Evolutionary conservation across 805 yeast species (phyloP).

Genomic region (Wickerhamomyces mucosus): DNA sequence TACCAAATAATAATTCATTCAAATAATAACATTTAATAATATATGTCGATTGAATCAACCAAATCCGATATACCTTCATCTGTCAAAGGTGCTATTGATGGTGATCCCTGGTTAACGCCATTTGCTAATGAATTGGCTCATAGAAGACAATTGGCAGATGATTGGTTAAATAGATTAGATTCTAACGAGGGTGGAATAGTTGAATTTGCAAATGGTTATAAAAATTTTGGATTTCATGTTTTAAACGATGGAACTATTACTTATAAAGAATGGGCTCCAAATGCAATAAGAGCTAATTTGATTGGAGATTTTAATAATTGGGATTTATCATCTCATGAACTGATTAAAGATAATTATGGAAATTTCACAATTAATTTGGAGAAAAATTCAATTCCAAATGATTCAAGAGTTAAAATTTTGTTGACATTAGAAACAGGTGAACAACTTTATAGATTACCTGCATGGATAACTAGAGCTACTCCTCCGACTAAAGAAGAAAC

Average conservation of each 20-base stretch:
- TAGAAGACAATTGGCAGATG: conserved; percentile 56
- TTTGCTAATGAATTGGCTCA: conserved; percentile 55
- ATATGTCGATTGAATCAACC: no score
- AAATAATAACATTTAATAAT: no score
- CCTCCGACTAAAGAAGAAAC: conserved; percentile 48
- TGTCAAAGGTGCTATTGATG: conserved; percentile 43
- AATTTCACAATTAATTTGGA: conserved; percentile 57
- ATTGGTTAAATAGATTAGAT: conserved; percentile 50
- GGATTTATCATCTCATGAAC: conserved; percentile 46
- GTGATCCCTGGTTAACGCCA: conserved; percentile 87
- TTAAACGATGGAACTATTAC: conserved; percentile 31
- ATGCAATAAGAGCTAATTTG: conserved; percentile 64
- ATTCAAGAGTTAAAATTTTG: conserved; percentile 65
- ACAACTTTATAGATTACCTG: conserved; percentile 71
- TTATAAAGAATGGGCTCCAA: conserved; percentile 86
- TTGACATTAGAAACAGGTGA: conserved; percentile 61
- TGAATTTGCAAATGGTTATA: conserved; percentile 69
- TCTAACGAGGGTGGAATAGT: conserved; percentile 55
- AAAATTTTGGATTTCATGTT: conserved; percentile 69
- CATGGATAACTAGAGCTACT: conserved; percentile 82
- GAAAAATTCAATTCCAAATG: conserved; percentile 68
- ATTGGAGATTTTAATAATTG: conserved; percentile 91
- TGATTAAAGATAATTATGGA: conserved; percentile 61
- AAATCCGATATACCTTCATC: conserved; percentile 10
- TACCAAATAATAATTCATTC: no score